These are phyloP conservation scores for Sclerotinia spermophila DNA, from an alignment of 2,329 filamentous ascomycete species.

Conservation along the genomic window DNA sequence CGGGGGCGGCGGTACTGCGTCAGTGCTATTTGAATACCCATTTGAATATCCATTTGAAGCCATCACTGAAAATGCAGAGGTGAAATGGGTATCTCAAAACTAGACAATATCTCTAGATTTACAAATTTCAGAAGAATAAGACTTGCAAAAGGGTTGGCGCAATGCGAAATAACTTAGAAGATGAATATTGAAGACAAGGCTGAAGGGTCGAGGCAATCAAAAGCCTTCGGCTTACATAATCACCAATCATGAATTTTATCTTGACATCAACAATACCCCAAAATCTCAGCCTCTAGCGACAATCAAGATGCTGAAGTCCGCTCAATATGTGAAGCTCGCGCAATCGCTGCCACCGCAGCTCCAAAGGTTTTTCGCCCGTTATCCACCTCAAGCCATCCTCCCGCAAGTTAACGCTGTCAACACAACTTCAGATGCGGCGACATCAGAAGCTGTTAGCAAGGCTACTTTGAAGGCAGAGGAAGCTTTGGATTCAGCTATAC, in stretches of 20 bases:
- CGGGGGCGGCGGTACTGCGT: constrained; percentile 29
- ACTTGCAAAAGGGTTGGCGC: constrained; percentile 1
- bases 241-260: constrained; percentile 13
- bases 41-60: constrained; percentile 28
- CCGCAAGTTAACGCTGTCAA: constrained; percentile 36
- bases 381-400: constrained; percentile 68
- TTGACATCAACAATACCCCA: constrained; percentile 18
- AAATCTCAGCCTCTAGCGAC: constrained; percentile 12
- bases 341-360: constrained; percentile 73
- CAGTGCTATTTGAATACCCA: constrained; percentile 25
- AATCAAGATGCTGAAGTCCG: constrained; percentile 25
- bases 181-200: constrained; percentile 9
- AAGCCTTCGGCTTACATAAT: constrained; percentile 14
- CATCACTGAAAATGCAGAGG: background rate
- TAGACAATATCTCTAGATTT: background rate
- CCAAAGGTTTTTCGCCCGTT: constrained; percentile 82
- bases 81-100: background rate
- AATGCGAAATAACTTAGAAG: constrained; percentile 7
- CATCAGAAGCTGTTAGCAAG: constrained; percentile 41
- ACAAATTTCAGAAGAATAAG: background rate
- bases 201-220: constrained; percentile 16
- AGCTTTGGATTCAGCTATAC: constrained; percentile 29
- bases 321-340: constrained; percentile 50
- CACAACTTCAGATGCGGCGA: constrained; percentile 41
- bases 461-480: constrained; percentile 24